Base-by-base conservation (phyloP, 2,329 filamentous ascomycete species). In the Fusarium kyushuense region DNA sequence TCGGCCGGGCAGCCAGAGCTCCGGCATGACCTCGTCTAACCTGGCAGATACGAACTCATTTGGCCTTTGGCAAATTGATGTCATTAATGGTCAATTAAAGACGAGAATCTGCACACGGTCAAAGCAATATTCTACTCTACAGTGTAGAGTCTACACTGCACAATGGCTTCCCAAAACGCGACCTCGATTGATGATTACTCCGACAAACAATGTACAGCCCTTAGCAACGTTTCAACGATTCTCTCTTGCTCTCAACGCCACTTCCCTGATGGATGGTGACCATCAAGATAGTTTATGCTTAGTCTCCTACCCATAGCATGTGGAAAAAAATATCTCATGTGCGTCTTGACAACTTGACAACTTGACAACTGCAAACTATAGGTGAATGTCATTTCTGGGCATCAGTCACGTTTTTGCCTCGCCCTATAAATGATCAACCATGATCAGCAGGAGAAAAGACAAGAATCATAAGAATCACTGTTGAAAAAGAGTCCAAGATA, bases 11-110 rank as follows among this genome's bases (percentile, higher is more conserved):
- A 65, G 47, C 47, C 23, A 43, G 32, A 21, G 45, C 21, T n/a
- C 38, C 9, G 25, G 46, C 66, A 23, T 53, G 57, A 62, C 65
- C 65, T 43, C 48, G 25, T 27, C 52, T 55, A 55, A 21, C 33
- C 30, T 49, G 36, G 8, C 42, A 55, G 65, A 69, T 69, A 69
- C 65, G 56, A 66, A 40, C 32, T 33, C 25, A 35, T 41, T 56
- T 63, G 58, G 63, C 32, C 42, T 49, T 30, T 13, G 43, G 27
- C 48, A 67, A 27, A 67, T 67, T 69, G 66, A 70, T 67, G 66
- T 69, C 66, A 69, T 69, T 59, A 46, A 63, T 40, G 13, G 33
- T 12, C 17, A 51, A 40, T 51, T 51, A 19, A 27, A 40, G 12
- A 45, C 30, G 5, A n/a, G 16, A 45, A 19, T 45, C n/a, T 19